Conservation (phyloP, 306 rosid species). For the Lathyrus oleraceus region DNA sequence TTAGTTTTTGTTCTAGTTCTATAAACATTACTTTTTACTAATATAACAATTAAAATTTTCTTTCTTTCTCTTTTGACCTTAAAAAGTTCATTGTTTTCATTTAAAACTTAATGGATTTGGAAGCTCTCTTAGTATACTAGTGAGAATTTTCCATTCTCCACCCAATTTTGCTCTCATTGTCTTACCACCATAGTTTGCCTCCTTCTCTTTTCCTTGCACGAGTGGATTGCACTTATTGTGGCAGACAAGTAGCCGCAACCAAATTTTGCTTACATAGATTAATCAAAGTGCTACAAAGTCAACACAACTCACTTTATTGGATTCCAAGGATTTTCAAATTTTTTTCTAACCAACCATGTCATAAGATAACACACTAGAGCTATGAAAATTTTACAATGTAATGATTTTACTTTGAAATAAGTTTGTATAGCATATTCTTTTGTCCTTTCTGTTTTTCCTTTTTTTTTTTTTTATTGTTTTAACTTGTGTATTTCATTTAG, state of each 20-base stretch:
- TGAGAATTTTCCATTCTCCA: constrained; percentile 42
- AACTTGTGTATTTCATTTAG: not conserved
- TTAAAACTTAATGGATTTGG: constrained; percentile 5
- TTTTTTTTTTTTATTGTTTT: not conserved
- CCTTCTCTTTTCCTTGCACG: constrained; percentile 46
- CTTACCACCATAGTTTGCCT: constrained; percentile 60
- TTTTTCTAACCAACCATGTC: constrained; percentile 1
- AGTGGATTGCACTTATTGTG: constrained; percentile 49
- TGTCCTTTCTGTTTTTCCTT: not conserved
- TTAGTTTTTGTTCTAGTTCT: too few relatives aligned
- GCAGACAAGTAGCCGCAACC: constrained; percentile 59
- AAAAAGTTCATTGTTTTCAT: not conserved
- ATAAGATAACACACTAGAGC: not conserved
- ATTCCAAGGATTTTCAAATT: constrained; percentile 26
- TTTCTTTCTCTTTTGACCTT: constrained; percentile 24
- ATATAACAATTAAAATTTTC: not conserved
- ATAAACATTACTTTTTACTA: not conserved
- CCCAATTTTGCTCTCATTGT: constrained; percentile 43
- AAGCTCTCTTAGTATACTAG: constrained; percentile 23
- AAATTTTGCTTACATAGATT: constrained; percentile 25
- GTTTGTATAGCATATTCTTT: constrained; percentile 13
- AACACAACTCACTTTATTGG: constrained; percentile 45
- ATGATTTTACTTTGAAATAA: constrained; percentile 18
- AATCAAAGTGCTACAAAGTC: constrained; percentile 42
- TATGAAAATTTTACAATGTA: not conserved